Base-by-base conservation (phyloP, 371 early-diverging fungal species). In the Lichtheimia corymbifera region DNA sequence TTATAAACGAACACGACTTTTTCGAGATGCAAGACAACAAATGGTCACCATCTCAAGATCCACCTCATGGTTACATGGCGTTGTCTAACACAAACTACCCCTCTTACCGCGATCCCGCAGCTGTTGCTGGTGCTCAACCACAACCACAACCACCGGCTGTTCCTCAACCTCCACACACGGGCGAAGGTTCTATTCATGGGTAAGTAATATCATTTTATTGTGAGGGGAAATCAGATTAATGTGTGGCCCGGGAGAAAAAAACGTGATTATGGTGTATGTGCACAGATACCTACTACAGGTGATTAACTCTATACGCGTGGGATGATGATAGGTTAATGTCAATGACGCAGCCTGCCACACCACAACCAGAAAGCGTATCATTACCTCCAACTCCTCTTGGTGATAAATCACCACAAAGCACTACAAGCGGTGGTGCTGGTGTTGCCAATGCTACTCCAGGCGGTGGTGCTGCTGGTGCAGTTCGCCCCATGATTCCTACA, bases 401-500 rank as follows among this genome's bases (percentile, higher is more conserved):
- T 9, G 58, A 61, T 13, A 54, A 51, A 18, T 59, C 60, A 11
- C 61, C 65, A 17, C 24, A 67, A 5, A 69, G 73, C 42, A 73
- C 66, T 35, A 45, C 68, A 55, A 68, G 69, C 62, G 63, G 53
- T 53, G 28, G 53, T 22, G 47, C 9, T 47, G 57, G 47, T 35
- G 35, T 35, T 35, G 35, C 35, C 35, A 35, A 35, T 35, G 35
- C 35, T 5, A 56, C 42, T 24, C 41, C 41, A 24, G 44, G 56
- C 27, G 56, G 56, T 25, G 56, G 27, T 28, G 40, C 14, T 40
- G 22, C 13, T 12, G 14, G 17, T 15, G 15, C 45, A 9, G 28
- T 35, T 18, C 62, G 77, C 18, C 77, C 77, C 24, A 72, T 71
- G 28, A 59, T 76, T 41, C 77, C 75, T 28, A 58, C 75, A 6